Evolutionary conservation across 495 filamentous ascomycete species (phyloP).

Genomic region (Aspergillus nanangensis): DNA sequence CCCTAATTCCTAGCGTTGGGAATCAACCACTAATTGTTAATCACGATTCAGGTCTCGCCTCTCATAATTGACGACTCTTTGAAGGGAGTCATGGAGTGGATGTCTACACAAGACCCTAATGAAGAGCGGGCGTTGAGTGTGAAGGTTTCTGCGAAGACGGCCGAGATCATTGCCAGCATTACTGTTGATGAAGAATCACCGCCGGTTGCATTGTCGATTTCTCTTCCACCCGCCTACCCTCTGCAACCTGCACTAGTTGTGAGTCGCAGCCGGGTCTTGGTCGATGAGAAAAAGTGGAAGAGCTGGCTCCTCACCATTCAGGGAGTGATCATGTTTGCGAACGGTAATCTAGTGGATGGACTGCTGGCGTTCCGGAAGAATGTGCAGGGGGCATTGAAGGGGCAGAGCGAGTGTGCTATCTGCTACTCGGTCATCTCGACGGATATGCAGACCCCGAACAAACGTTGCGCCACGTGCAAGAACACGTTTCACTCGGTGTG

Average conservation of each 20-base stretch:
- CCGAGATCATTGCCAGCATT: constrained; percentile 77
- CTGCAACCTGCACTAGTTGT: constrained; percentile 72
- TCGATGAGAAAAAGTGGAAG: constrained; percentile 86
- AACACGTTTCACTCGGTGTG: constrained; percentile 88
- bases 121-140: constrained; percentile 68
- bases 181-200: constrained; percentile 82
- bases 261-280: constrained; percentile 74
- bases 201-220: constrained; percentile 70
- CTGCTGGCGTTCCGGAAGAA: constrained; percentile 78
- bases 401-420: constrained; percentile 92
- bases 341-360: constrained; percentile 79
- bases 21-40: background rate
- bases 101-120: constrained; percentile 43
- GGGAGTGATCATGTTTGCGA: constrained; percentile 87
- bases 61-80: constrained; percentile 69
- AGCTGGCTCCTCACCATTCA: constrained; percentile 81
- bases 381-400: constrained; percentile 80
- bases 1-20: background rate
- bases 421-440: constrained; percentile 90
- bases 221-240: constrained; percentile 75
- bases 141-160: constrained; percentile 61
- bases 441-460: constrained; percentile 84
- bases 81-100: constrained; percentile 69
- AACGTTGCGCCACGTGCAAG: constrained; percentile 88
- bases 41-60: constrained; percentile 61